Evolutionary conservation across 345 rosid genomes (phyloP).

Genomic region (Syzygium oleosum): DNA sequence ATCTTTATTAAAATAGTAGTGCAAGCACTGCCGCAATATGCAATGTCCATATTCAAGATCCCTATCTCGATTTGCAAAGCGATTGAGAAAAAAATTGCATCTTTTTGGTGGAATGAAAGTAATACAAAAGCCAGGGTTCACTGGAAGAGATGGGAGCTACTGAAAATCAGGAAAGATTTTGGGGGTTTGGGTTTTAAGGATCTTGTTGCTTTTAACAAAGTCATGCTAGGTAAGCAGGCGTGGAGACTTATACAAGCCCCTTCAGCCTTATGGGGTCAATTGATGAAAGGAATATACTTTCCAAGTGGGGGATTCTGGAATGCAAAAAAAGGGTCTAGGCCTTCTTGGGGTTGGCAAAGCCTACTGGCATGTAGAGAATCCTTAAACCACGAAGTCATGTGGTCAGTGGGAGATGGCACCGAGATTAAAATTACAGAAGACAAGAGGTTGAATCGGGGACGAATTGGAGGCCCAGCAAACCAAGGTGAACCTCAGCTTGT

Average conservation of each 20-base stretch:
- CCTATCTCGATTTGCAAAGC: neutral
- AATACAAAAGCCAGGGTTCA: neutral
- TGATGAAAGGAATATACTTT: neutral
- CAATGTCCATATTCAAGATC: neutral
- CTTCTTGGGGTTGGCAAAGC: neutral
- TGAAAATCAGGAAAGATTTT: neutral
- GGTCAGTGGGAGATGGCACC: neutral
- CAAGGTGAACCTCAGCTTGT: too few species aligned
- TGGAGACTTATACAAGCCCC: neutral
- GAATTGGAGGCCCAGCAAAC: neutral
- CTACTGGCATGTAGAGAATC: rapidly evolving
- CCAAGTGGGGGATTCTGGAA: neutral
- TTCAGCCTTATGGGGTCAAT: neutral
- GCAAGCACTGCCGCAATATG: neutral
- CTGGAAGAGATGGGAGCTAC: neutral
- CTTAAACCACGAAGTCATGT: neutral
- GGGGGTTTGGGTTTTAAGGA: neutral
- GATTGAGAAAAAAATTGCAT: neutral
- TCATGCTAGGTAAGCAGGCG: neutral
- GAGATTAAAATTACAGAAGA: too few species aligned
- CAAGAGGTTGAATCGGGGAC: neutral
- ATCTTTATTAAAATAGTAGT: neutral
- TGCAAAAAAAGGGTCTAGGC: neutral
- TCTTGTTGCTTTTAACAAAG: neutral
- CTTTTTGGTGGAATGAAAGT: too few species aligned